A percentile compares a stretch with the other conserved stretches of the same genome.
Conservation (phyloP, 208 protist genomes). For the Blastocrithidia nonstop region DNA sequence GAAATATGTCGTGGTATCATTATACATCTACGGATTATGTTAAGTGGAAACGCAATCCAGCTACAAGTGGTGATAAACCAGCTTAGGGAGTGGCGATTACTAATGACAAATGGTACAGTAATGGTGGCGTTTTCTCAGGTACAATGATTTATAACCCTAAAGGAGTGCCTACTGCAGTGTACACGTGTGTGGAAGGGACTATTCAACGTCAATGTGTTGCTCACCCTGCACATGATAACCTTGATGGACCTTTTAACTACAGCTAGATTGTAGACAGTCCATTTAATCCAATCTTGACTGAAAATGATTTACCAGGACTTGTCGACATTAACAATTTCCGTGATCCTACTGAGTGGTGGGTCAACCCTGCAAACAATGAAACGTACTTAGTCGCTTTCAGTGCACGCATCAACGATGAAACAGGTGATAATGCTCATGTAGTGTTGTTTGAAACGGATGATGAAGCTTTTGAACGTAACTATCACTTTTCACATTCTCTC, state of each 20-base stretch:
- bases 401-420: slow-evolving; percentile 13
- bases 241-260: slow-evolving; percentile 11
- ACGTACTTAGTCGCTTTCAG: slow-evolving; percentile 26
- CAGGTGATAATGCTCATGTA: slow-evolving; percentile 24
- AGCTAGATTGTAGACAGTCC: slow-evolving; percentile 15
- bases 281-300: slow-evolving; percentile 17
- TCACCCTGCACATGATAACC: slow-evolving; percentile 5
- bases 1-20: slow-evolving; percentile 51
- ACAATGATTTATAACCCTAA: slow-evolving; percentile 28
- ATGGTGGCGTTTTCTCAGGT: slow-evolving; percentile 21
- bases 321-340: slow-evolving; percentile 21
- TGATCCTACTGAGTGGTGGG: slow-evolving; percentile 36
- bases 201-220: slow-evolving; percentile 38
- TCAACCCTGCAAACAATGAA: slow-evolving; percentile 13
- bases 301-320: slow-evolving; percentile 17
- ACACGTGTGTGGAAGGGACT: slow-evolving; percentile 23
- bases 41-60: slow-evolving; percentile 24
- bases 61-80: no score
- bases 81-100: slow-evolving; percentile 9
- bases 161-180: slow-evolving; percentile 18
- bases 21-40: slow-evolving; percentile 40
- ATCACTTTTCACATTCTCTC: slow-evolving; percentile 23
- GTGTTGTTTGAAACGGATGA: slow-evolving; percentile 21
- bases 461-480: slow-evolving; percentile 23
- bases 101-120: slow-evolving; percentile 32